A percentile compares a stretch with the other conserved stretches of the same genome.
phyloP scores from a whole-genome alignment of 352 stramenopile genomes.

The Phytophthora macrochlamydospora region DNA sequence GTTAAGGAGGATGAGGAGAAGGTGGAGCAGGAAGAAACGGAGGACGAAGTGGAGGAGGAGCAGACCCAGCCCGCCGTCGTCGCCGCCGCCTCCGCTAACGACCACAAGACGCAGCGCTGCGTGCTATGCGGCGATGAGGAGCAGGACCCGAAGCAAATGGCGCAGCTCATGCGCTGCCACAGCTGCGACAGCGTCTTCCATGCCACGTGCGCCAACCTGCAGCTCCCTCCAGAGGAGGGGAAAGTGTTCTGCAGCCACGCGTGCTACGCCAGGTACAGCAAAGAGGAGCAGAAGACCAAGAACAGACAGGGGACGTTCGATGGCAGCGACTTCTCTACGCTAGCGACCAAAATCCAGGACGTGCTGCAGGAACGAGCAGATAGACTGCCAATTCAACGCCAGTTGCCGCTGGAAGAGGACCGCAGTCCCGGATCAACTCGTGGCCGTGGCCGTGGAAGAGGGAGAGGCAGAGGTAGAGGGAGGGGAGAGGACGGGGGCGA shows the following conservation, averaged over 20 bases:
- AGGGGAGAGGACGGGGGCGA: slow-evolving; percentile 25
- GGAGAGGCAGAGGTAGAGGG: slow-evolving; percentile 16
- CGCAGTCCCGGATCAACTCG: neutral
- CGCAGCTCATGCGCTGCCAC: slow-evolving; percentile 58
- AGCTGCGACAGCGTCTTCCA: slow-evolving; percentile 65
- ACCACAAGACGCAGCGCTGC: slow-evolving; percentile 14
- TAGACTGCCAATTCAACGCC: slow-evolving; percentile 31
- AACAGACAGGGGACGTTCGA: slow-evolving; percentile 19
- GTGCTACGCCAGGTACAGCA: slow-evolving; percentile 63
- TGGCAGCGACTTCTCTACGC: slow-evolving; percentile 44
- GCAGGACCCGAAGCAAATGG: slow-evolving; percentile 1
- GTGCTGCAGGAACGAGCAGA: slow-evolving; percentile 42
- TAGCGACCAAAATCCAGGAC: slow-evolving; percentile 52
- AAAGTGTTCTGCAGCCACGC: slow-evolving; percentile 70
- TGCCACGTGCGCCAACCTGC: slow-evolving; percentile 65
- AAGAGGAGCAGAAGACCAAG: slow-evolving; percentile 22
- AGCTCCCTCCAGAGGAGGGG: slow-evolving; percentile 60
- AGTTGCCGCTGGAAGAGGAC: slow-evolving; percentile 24
- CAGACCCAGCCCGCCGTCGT: too few relatives aligned
- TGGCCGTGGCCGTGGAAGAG: slow-evolving; percentile 10
- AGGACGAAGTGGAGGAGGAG: too few relatives aligned
- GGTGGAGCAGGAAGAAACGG: too few relatives aligned
- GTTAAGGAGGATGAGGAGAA: too few relatives aligned
- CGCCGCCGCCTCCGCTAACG: neutral
- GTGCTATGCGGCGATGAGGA: slow-evolving; percentile 34